phyloP scores from a whole-genome alignment of 2,329 filamentous ascomycete genomes.

The Ascochyta koolunga region DNA sequence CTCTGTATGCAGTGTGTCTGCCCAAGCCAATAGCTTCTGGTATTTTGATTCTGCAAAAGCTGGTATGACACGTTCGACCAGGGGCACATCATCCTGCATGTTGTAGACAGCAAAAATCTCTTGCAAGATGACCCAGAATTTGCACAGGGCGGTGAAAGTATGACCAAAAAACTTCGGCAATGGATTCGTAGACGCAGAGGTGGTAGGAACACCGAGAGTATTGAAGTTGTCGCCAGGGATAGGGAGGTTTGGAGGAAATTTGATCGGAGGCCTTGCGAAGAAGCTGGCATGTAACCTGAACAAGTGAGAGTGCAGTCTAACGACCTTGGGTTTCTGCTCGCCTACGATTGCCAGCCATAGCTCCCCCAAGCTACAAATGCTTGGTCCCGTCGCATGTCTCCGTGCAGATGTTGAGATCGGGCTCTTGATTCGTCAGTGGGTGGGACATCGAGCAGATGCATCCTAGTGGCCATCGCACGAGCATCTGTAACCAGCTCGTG shows the following conservation, averaged over 20 bases:
- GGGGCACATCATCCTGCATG: neutral
- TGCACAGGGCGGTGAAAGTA: constrained; percentile 3
- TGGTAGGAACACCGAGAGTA: neutral
- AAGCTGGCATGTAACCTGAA: constrained; percentile 5
- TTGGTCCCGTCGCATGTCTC: constrained; percentile 1
- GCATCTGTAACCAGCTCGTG: constrained; percentile 10
- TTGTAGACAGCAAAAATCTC: constrained; percentile 8
- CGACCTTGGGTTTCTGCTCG: neutral
- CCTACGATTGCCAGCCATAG: constrained; percentile 12
- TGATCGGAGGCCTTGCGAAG: constrained; percentile 5
- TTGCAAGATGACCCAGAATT: constrained; percentile 4
- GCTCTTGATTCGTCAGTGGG: neutral
- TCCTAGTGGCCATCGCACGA: constrained; percentile 10
- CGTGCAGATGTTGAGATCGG: neutral
- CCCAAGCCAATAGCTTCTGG: constrained; percentile 5
- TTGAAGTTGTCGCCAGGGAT: neutral
- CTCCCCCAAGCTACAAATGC: constrained; percentile 8
- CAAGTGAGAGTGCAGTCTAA: constrained; percentile 2
- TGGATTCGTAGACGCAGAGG: neutral
- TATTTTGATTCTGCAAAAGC: constrained; percentile 11
- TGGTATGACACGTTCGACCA: constrained; percentile 7
- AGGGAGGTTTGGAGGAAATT: neutral
- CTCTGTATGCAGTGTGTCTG: neutral
- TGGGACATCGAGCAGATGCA: constrained; percentile 6
- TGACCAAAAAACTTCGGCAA: neutral